Evolutionary conservation across 495 filamentous ascomycete genomes (phyloP).

Genomic region (Penicillium atrosanguineum): DNA sequence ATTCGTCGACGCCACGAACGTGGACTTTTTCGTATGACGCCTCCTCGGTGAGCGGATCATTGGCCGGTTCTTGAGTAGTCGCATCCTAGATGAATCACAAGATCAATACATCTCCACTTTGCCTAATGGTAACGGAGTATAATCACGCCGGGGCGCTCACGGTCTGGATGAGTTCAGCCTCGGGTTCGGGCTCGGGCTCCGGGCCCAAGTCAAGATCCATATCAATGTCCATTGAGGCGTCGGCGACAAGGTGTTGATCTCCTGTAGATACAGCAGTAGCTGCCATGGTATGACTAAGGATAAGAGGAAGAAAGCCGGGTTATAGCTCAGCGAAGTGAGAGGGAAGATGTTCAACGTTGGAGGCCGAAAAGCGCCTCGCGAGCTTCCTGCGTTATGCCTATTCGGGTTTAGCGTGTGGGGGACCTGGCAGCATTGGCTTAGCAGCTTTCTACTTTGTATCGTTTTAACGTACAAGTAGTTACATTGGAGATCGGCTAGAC

Average conservation of each 20-base stretch:
- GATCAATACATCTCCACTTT: background rate
- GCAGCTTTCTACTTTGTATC: background rate
- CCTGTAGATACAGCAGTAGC: constrained; percentile 13
- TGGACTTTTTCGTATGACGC: constrained; percentile 64
- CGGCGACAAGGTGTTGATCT: constrained; percentile 16
- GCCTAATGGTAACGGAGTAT: background rate
- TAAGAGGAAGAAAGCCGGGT: background rate
- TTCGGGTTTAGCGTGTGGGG: constrained; percentile 22
- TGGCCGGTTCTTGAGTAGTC: constrained; percentile 14
- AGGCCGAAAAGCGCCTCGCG: background rate
- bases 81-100: constrained; percentile 20
- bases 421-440: background rate
- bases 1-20: constrained; percentile 75
- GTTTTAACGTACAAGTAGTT: too few species aligned
- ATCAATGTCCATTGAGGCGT: constrained; percentile 68
- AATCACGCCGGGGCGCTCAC: constrained; percentile 21
- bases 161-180: constrained; percentile 33
- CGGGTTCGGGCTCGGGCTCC: constrained; percentile 44
- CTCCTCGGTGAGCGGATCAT: constrained; percentile 33
- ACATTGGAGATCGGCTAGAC: too few species aligned
- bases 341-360: background rate
- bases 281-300: constrained; percentile 14
- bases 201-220: constrained; percentile 68
- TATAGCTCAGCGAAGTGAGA: background rate
- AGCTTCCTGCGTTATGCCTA: constrained; percentile 17